These are phyloP conservation scores for Blumeria hordei DNA, from an alignment of 2,329 filamentous ascomycete genomes.

Conservation along the genomic window DNA sequence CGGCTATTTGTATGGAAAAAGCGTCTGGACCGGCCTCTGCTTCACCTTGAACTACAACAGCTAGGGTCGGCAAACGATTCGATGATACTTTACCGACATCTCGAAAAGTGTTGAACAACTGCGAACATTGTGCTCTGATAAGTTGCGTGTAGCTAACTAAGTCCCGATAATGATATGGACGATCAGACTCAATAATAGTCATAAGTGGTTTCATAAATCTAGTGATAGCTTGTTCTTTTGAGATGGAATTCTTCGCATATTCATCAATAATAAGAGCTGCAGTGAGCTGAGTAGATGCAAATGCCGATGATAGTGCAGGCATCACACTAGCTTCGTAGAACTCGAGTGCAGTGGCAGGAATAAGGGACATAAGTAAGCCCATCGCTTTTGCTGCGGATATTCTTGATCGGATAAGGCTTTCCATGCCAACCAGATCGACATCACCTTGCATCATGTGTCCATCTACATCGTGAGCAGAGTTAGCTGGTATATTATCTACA, in stretches of 20 bases:
- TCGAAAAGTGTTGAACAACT: conserved; percentile 72
- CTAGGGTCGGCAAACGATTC: conserved; percentile 52
- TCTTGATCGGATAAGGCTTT: conserved; percentile 69
- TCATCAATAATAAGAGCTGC: conserved; percentile 72
- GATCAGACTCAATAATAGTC: conserved; percentile 55
- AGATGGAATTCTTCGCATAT: conserved; percentile 39
- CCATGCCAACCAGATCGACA: conserved; percentile 76
- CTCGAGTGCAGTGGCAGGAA: conserved; percentile 38
- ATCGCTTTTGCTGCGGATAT: conserved; percentile 72
- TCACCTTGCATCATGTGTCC: conserved; percentile 96
- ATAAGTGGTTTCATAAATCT: conserved; percentile 43
- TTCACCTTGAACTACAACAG: conserved; percentile 85
- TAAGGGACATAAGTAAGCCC: conserved; percentile 56
- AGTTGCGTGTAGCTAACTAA: conserved; percentile 76
- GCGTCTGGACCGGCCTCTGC: conserved; percentile 75
- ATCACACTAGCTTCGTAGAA: conserved; percentile 41
- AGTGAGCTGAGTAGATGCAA: conserved; percentile 67
- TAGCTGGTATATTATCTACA: conserved; percentile 36
- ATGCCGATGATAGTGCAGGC: conserved; percentile 43
- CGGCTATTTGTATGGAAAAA: conserved; percentile 69
- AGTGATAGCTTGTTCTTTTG: conserved; percentile 23
- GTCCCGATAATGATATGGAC: conserved; percentile 67
- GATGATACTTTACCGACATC: conserved; percentile 66
- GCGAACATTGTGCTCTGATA: conserved; percentile 73
- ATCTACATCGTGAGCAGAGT: conserved; percentile 81